phyloP scores from a whole-genome alignment of 192 early-diverging fungal genomes.

The Entomortierella lignicola region DNA sequence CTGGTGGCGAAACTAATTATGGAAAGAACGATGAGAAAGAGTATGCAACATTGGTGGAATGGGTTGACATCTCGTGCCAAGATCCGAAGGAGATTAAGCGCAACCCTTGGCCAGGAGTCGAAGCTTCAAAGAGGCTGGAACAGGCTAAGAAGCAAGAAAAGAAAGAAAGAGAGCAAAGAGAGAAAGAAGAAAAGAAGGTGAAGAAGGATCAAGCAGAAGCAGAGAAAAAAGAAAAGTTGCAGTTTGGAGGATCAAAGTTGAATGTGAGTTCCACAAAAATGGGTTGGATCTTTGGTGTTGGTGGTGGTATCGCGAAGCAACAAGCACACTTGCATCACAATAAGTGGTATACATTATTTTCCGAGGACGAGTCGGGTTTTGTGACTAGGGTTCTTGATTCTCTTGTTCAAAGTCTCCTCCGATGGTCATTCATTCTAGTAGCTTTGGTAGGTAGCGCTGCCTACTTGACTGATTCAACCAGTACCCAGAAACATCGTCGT shows the following conservation, averaged over 20 bases:
- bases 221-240: background rate
- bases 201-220: background rate
- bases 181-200: constrained; percentile 4
- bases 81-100: constrained; percentile 12
- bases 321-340: background rate
- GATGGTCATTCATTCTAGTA: constrained; percentile 10
- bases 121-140: constrained; percentile 9
- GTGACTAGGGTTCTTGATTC: constrained; percentile 1
- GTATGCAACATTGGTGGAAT: constrained; percentile 26
- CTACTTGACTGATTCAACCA: constrained; percentile 13
- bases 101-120: constrained; percentile 31
- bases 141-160: constrained; percentile 9
- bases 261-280: background rate
- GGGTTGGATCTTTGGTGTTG: background rate
- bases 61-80: constrained; percentile 34
- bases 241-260: background rate
- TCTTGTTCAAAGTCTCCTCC: background rate
- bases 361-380: background rate
- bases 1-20: constrained; percentile 40
- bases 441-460: constrained; percentile 8
- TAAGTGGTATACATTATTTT: background rate
- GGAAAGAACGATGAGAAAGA: constrained; percentile 24
- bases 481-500: background rate
- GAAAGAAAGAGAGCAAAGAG: constrained; percentile 2
- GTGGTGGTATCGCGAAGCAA: no score